Evolutionary conservation across 805 yeast genomes (phyloP), one percentile per base, ranked within the genome.

Genomic region (Phaffomyces thermotolerans): DNA sequence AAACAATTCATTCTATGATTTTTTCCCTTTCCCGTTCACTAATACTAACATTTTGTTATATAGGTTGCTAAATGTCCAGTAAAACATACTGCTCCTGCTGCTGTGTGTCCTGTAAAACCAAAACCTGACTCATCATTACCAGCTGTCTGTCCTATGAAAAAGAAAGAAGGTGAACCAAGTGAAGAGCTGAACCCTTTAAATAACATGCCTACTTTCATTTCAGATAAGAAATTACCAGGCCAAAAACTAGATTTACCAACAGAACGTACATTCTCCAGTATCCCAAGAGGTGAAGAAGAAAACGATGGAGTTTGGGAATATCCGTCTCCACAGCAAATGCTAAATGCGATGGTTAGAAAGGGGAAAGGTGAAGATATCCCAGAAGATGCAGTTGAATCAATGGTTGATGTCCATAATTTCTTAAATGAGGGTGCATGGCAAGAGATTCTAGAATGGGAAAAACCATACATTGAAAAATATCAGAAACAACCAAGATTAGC

Each of bases 311-410:
- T 81, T 39, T 93, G 99, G 99, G 99, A 93, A 65, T 93, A 93
- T 60, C 99, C 99, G 2, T 87, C 96, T 3, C 99, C 99, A 1
- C 99, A 93, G 65, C 99, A 93, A 62, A 93, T 93, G 99, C 80
- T 89, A 52, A 90, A 91, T 58, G 99, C 99, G 12, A 91, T 93
- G 98, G 68, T 89, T 24, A 79, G 91, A 51, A 93, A 93, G 67
- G 96, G 96, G 18, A 91, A 93, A 57, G 81, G 76, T 3, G 84
- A 86, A 37, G 95, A 83, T 39, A 76, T 91, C 42, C 95, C 91
- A 3, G 98, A 90, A 61, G 96, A 88, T 50, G 96, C 96, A 1
- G 97, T 93, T 4, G 96, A 87, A 53, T 76, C 86, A 38, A 93
- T 93, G 99, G 99, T 93, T 23, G 91, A 84, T 51, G 95, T 93